Base-by-base conservation (phyloP, 2,329 filamentous ascomycete species). In the Aphanocladium album region DNA sequence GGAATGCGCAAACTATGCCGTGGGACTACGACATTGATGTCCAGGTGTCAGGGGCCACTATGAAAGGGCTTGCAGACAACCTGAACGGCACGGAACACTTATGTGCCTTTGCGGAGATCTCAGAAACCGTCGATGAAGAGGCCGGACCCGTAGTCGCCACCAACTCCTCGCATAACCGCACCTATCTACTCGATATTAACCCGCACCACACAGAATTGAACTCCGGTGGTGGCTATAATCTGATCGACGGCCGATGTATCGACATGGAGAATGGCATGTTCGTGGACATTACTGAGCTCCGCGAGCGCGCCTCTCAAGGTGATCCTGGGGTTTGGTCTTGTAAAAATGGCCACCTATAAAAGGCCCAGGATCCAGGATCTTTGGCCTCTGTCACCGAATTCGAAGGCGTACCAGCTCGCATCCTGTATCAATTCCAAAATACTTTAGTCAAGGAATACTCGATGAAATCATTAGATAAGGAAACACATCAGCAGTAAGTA, bases 21-120 rank as follows among this genome's bases (percentile, higher is more conserved):
- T 93, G 90, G 90, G 90, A 95, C 73, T 89, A 86, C 77, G 91
- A 96, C 72, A 78, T 95, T 50, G 91, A 96, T 73, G 89, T 90
- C 0, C 91, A 95, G 74, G 86, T 95, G 30, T 84, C 86, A 19
- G 83, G 82, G 60, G 76, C 79, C 35, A 92, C 90, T 1, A 79
- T 95, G 50, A 73, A 78, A 39, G 85, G 85, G 72, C 77, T 95
- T 27, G 89, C 80, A 35, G 75, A 84, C 60, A 77, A 85, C 63
- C 80, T 86, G 72, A 95, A 95, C 75, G 82, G 84, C 66, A 92
- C 89, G 2, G 78, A 80, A 43, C 82, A 89, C 72, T 74, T 77
- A 30, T 90, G 85, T 71, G 71, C 70, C 49, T 17, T 56, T 35
- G 39, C 12, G 9, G 2, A 21, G 11, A 80, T 76, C 66, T 64